Conservation (phyloP, 495 filamentous ascomycete genomes). For the Hypoxylon lienhwacheense region DNA sequence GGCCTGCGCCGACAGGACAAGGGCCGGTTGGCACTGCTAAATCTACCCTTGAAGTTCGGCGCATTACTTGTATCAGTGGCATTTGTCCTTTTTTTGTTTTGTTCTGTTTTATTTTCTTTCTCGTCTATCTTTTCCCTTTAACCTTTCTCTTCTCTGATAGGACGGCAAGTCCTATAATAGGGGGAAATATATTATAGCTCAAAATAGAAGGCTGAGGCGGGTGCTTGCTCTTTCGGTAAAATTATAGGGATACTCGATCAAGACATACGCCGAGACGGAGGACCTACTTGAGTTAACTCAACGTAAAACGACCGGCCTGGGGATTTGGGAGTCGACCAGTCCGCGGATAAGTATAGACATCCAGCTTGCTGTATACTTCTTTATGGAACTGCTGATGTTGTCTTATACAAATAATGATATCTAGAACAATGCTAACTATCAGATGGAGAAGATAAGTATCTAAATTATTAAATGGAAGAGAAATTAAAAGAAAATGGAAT, state of each 20-base stretch:
- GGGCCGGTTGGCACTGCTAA: constrained; percentile 31
- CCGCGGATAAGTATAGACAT: not conserved
- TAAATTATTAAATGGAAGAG: too few species aligned
- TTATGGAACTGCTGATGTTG: not conserved
- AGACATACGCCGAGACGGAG: constrained; percentile 22
- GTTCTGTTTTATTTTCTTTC: too few species aligned
- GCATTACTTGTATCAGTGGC: constrained; percentile 32
- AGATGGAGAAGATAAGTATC: not conserved
- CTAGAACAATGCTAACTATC: not conserved
- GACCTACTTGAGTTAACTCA: constrained; percentile 9
- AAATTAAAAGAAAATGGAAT: too few species aligned
- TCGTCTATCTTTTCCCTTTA: too few species aligned
- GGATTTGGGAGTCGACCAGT: constrained; percentile 3
- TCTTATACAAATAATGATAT: not conserved
- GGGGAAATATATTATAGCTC: constrained; percentile 31
- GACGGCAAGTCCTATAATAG: constrained; percentile 15
- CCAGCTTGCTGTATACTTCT: too few species aligned
- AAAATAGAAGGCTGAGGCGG: constrained; percentile 32
- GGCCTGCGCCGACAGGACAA: constrained; percentile 31
- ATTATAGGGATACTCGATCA: constrained; percentile 16
- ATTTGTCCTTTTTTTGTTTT: constrained; percentile 22
- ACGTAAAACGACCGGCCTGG: not conserved
- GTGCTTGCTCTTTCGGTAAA: constrained; percentile 26
- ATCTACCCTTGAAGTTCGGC: constrained; percentile 29
- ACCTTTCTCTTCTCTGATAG: too few species aligned